Conservation (phyloP, 2,329 filamentous ascomycete genomes). For the Byssothecium circinans region DNA sequence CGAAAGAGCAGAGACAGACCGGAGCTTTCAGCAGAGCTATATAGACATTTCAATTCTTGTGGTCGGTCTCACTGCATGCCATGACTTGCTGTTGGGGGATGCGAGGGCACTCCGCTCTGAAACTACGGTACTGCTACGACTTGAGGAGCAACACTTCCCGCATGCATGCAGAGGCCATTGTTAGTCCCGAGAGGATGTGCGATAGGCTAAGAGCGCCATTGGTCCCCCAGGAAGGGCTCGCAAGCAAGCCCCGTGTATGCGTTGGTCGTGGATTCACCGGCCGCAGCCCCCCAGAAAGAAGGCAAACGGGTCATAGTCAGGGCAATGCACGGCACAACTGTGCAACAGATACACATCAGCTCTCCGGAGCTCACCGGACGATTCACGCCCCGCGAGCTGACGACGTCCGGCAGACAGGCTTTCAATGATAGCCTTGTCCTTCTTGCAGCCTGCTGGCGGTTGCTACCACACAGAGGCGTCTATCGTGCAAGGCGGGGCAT, state of each 20-base stretch:
- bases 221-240: slow-evolving; percentile 5
- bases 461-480: slow-evolving; percentile 6
- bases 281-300: slow-evolving; percentile 9
- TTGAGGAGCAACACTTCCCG: background rate
- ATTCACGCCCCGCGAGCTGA: slow-evolving; percentile 4
- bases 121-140: background rate
- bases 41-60: slow-evolving; percentile 5
- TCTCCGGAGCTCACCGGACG: slow-evolving; percentile 8
- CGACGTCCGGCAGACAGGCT: background rate
- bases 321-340: background rate
- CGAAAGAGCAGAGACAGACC: background rate
- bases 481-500: background rate
- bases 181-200: background rate
- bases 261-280: slow-evolving; percentile 16
- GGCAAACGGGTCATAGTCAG: slow-evolving; percentile 12
- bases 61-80: background rate
- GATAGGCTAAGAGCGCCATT: slow-evolving; percentile 5
- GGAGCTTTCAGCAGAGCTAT: slow-evolving; percentile 2
- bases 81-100: background rate
- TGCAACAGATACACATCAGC: background rate
- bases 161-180: background rate
- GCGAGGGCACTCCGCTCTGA: background rate
- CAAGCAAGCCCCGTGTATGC: slow-evolving; percentile 14
- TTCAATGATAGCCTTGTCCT: slow-evolving; percentile 1
- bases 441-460: slow-evolving; percentile 5